phyloP scores from a whole-genome alignment of 192 early-diverging fungal genomes.

The Paraglomus brasilianum region DNA sequence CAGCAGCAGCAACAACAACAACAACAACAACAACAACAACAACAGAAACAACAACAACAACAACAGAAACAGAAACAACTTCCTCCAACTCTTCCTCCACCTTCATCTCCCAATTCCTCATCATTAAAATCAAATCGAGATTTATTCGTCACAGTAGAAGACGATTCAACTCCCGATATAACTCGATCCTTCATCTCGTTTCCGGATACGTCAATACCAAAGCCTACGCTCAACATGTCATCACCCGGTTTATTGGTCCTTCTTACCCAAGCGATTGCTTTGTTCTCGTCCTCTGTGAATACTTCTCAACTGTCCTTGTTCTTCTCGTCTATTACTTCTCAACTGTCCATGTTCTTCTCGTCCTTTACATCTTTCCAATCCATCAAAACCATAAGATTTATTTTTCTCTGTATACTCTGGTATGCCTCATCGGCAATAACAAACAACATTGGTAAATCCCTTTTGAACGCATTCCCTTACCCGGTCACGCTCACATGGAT shows the following conservation, averaged over 20 bases:
- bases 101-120: conserved; percentile 17
- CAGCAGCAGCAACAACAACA: conserved; percentile 17
- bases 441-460: conserved; percentile 80
- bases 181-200: too few relatives aligned
- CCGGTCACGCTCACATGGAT: conserved; percentile 82
- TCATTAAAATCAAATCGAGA: conserved; percentile 17
- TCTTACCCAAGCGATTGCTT: conserved; percentile 22
- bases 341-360: background rate
- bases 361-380: conserved; percentile 24
- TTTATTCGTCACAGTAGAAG: conserved; percentile 1
- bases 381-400: conserved; percentile 53
- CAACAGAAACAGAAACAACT: conserved; percentile 37
- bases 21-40: conserved; percentile 14
- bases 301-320: background rate
- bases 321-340: background rate
- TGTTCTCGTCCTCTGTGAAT: conserved; percentile 30
- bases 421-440: conserved; percentile 81
- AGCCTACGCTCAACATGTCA: conserved; percentile 27
- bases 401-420: conserved; percentile 73
- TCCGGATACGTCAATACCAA: too few relatives aligned
- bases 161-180: background rate
- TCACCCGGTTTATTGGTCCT: conserved; percentile 28
- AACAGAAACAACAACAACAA: conserved; percentile 36
- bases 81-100: conserved; percentile 30
- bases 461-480: conserved; percentile 73